Evolutionary conservation across 768 basidiomycete genomes (phyloP).

Genomic region (Phlebiopsis gigantea): DNA sequence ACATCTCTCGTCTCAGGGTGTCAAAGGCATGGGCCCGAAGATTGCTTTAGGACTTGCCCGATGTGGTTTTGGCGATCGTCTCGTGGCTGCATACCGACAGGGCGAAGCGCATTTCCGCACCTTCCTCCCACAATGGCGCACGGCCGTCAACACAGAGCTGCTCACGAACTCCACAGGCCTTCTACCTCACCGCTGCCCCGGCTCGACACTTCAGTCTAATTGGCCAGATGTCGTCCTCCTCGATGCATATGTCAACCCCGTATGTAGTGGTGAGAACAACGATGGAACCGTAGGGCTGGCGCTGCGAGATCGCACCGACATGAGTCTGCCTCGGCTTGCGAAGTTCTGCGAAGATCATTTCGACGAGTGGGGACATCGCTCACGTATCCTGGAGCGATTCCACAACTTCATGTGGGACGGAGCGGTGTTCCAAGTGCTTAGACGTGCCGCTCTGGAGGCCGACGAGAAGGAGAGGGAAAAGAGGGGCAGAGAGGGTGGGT

Average conservation of each 20-base stretch:
- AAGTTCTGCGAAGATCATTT: conserved; percentile 24
- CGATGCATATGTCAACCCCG: conserved; percentile 20
- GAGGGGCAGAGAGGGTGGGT: conserved; percentile 16
- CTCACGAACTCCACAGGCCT: conserved; percentile 21
- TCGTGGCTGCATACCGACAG: conserved; percentile 18
- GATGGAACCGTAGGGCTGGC: conserved; percentile 12
- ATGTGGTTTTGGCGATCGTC: conserved; percentile 24
- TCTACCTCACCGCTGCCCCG: conserved; percentile 12
- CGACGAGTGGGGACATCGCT: conserved; percentile 22
- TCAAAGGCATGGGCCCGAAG: conserved; percentile 16
- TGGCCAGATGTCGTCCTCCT: conserved; percentile 21
- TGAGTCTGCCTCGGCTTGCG: conserved; percentile 19
- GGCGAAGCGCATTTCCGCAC: conserved; percentile 10
- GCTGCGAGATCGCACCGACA: conserved; percentile 18
- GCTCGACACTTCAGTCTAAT: conserved; percentile 13
- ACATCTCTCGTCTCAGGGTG: conserved; percentile 11
- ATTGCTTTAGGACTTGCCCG: conserved; percentile 23
- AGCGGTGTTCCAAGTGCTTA: conserved; percentile 17
- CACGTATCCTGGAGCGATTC: conserved; percentile 20
- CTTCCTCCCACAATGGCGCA: conserved; percentile 23
- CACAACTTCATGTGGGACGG: conserved; percentile 19
- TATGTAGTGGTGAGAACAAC: conserved; percentile 15
- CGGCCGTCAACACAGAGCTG: conserved; percentile 20
- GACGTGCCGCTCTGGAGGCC: conserved; percentile 25
- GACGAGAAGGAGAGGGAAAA: conserved; percentile 27